Conservation (phyloP, 2,329 filamentous ascomycete species). For the Waltergamsia citrina region DNA sequence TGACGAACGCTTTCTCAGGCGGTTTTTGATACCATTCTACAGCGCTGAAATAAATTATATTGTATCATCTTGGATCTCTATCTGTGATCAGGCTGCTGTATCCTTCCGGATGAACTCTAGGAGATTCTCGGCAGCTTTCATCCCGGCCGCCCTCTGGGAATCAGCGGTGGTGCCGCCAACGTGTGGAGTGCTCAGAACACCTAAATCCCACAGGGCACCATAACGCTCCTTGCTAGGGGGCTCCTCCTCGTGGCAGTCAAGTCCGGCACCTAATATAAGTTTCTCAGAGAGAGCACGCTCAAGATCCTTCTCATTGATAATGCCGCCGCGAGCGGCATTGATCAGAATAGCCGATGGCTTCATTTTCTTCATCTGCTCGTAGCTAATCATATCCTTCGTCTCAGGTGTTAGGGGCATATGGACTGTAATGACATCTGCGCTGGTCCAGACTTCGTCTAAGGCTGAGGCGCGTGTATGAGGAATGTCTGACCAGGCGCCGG, state of each 20-base stretch:
- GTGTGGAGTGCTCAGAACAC: constrained; percentile 31
- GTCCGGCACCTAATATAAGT: constrained; percentile 25
- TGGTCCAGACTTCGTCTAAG: constrained; percentile 19
- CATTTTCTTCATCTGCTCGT: constrained; percentile 20
- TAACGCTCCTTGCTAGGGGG: constrained; percentile 25
- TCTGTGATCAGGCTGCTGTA: background rate
- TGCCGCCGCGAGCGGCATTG: constrained; percentile 28
- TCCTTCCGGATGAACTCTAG: constrained; percentile 8
- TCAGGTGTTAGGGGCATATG: constrained; percentile 24
- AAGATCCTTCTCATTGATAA: constrained; percentile 26
- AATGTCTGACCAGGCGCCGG: constrained; percentile 20
- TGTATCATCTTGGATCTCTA: too few relatives aligned
- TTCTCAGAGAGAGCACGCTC: constrained; percentile 18
- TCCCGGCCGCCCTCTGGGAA: constrained; percentile 17
- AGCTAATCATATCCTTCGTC: constrained; percentile 20
- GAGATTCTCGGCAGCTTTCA: constrained; percentile 13
- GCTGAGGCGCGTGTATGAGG: constrained; percentile 17
- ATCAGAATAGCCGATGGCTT: constrained; percentile 27
- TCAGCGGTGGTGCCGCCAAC: constrained; percentile 32
- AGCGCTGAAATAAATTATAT: too few relatives aligned
- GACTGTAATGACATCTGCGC: constrained; percentile 23
- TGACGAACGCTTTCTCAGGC: too few relatives aligned
- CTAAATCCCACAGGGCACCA: constrained; percentile 19
- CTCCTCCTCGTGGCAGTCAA: constrained; percentile 29
- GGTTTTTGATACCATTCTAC: too few relatives aligned